Percentiles rank a stretch among this genome's conserved stretches.
Conservation (phyloP, 2,329 filamentous ascomycete genomes). For the Huntiella savannae region DNA sequence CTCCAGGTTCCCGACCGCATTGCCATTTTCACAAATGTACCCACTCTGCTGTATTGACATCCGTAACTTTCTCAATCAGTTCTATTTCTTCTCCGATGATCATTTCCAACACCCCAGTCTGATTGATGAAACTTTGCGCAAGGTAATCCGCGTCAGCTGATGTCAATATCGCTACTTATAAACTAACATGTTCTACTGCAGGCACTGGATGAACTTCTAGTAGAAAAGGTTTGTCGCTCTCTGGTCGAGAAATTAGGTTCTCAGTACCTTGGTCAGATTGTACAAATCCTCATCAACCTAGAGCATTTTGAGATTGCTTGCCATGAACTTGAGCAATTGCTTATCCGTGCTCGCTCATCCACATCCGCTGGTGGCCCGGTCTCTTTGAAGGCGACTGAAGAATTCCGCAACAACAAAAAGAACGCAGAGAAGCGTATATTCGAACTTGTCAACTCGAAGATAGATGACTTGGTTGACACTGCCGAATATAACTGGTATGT, state of each 20-base stretch:
- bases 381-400: conserved; percentile 61
- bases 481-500: conserved; percentile 84
- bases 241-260: conserved; percentile 75
- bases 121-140: conserved; percentile 78
- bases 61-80: conserved; percentile 90
- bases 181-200: conserved; percentile 18
- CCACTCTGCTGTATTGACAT: conserved; percentile 96
- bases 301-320: conserved; percentile 95
- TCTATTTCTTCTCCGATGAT: conserved; percentile 93
- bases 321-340: conserved; percentile 66
- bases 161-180: background rate
- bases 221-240: conserved; percentile 75
- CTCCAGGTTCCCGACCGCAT: conserved; percentile 72
- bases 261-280: conserved; percentile 92
- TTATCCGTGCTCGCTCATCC: conserved; percentile 70
- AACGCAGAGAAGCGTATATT: conserved; percentile 95
- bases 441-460: conserved; percentile 95
- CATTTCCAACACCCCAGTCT: conserved; percentile 80
- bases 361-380: conserved; percentile 65
- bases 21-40: conserved; percentile 98
- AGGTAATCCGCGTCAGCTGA: conserved; percentile 26
- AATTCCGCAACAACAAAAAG: conserved; percentile 82
- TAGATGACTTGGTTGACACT: conserved; percentile 90
- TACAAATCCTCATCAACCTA: conserved; percentile 93
- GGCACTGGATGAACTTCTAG: conserved; percentile 89